These are phyloP conservation scores for Fusarium hostae DNA, from an alignment of 2,329 filamentous ascomycete species.

Conservation along the genomic window DNA sequence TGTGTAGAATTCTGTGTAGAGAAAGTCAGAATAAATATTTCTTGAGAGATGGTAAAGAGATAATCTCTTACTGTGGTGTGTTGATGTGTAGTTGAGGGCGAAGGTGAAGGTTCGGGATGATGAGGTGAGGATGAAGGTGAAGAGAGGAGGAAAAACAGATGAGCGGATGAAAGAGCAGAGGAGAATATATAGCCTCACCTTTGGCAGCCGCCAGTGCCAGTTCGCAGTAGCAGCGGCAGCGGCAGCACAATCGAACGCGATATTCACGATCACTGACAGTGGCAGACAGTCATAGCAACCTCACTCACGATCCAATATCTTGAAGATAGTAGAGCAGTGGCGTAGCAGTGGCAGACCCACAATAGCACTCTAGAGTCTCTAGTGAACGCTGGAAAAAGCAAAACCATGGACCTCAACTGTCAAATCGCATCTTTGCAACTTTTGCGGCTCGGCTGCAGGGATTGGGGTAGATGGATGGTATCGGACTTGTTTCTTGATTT, in stretches of 20 bases:
- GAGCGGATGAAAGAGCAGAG: background rate
- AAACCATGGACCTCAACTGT: background rate
- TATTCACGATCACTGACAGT: background rate
- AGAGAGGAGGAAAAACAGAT: background rate
- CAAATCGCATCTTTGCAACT: conserved; percentile 10
- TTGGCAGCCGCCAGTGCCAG: background rate
- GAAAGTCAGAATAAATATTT: background rate
- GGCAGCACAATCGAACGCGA: background rate
- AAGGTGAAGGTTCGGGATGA: background rate
- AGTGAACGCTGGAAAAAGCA: conserved; percentile 19
- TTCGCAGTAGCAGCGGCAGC: fast-evolving
- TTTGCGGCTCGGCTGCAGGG: background rate
- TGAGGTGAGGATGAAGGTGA: background rate
- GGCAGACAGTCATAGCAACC: background rate
- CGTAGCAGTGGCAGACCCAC: conserved; percentile 19
- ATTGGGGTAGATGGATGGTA: conserved; percentile 7
- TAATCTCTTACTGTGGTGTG: background rate
- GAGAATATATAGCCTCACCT: conserved; percentile 8
- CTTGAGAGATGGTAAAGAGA: background rate
- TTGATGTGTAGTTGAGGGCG: background rate
- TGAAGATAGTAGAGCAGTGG: background rate
- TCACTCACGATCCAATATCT: conserved; percentile 4
- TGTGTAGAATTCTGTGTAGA: background rate
- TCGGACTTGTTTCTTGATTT: conserved; percentile 11
- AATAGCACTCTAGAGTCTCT: background rate